These are phyloP conservation scores for Lentinula raphanica DNA, from an alignment of 768 basidiomycete genomes.

Conservation along the genomic window DNA sequence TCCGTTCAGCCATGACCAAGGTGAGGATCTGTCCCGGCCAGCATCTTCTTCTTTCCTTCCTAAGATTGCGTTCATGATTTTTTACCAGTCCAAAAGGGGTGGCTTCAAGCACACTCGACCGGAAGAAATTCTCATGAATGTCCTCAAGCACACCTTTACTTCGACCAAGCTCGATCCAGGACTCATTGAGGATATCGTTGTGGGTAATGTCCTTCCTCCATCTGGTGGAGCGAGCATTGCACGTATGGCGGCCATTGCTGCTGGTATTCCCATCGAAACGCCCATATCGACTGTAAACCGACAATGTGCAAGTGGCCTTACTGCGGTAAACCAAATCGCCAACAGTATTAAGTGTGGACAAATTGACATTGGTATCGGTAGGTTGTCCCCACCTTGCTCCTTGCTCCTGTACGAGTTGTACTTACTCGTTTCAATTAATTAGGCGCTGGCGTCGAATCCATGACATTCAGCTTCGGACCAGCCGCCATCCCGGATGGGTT, in stretches of 20 bases:
- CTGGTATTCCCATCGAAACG: conserved; percentile 76
- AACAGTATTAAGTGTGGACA: conserved; percentile 73
- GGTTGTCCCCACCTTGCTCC: not conserved
- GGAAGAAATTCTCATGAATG: conserved; percentile 73
- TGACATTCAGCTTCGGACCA: conserved; percentile 75
- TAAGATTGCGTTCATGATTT: conserved; percentile 9
- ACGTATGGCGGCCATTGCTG: conserved; percentile 84
- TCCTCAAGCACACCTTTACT: conserved; percentile 69
- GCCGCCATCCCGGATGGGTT: conserved; percentile 49
- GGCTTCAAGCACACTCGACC: conserved; percentile 89
- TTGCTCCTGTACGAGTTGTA: not conserved
- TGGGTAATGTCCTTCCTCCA: conserved; percentile 86
- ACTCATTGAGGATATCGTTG: conserved; percentile 78
- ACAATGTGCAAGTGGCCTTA: conserved; percentile 85
- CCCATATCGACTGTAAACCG: conserved; percentile 82
- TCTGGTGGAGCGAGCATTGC: conserved; percentile 78
- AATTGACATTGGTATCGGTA: conserved; percentile 81
- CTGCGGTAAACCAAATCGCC: conserved; percentile 77
- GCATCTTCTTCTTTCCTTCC: not conserved
- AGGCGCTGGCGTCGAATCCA: conserved; percentile 82
- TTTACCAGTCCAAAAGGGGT: conserved; percentile 68
- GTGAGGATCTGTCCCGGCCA: conserved; percentile 36
- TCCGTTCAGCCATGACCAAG: conserved; percentile 91
- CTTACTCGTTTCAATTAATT: not conserved
- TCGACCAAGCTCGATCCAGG: conserved; percentile 68